Conservation (phyloP, 2,329 filamentous ascomycete species). For the Graphiopsis chlorocephala region DNA sequence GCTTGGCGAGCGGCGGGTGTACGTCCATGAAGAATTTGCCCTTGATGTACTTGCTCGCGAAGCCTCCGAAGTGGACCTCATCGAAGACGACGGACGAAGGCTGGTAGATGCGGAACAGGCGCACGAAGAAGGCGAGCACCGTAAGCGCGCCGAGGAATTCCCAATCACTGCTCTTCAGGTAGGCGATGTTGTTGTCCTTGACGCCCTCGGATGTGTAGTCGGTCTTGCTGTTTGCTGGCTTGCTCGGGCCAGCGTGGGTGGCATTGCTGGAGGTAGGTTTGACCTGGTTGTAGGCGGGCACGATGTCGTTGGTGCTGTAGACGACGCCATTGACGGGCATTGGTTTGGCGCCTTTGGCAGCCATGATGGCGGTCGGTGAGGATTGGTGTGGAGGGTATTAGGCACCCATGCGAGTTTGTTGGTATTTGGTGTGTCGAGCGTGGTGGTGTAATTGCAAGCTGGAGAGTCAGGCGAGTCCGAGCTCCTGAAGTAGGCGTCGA, state of each 20-base stretch:
- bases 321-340: constrained; percentile 12
- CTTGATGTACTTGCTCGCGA: constrained; percentile 99
- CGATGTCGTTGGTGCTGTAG: constrained; percentile 6
- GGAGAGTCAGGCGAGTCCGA: constrained; percentile 1
- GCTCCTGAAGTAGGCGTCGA: constrained; percentile 9
- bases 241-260: constrained; percentile 30
- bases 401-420: neutral
- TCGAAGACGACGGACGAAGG: constrained; percentile 97
- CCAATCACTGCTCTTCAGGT: constrained; percentile 81
- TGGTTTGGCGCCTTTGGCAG: constrained; percentile 12
- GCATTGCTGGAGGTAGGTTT: neutral
- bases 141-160: constrained; percentile 71
- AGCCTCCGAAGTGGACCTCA: constrained; percentile 98
- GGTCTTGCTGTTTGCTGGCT: constrained; percentile 32
- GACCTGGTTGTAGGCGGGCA: constrained; percentile 9
- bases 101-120: constrained; percentile 93
- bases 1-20: constrained; percentile 94
- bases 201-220: constrained; percentile 78
- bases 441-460: neutral
- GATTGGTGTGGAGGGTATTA: neutral
- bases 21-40: constrained; percentile 99
- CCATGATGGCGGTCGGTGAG: constrained; percentile 4
- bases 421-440: neutral
- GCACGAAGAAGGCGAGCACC: constrained; percentile 71
- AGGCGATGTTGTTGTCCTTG: constrained; percentile 86